Percentiles rank a stretch among this genome's conserved stretches.
Evolutionary conservation across 2,329 filamentous ascomycete species (phyloP).

Genomic region (Fusarium goolgardi): DNA sequence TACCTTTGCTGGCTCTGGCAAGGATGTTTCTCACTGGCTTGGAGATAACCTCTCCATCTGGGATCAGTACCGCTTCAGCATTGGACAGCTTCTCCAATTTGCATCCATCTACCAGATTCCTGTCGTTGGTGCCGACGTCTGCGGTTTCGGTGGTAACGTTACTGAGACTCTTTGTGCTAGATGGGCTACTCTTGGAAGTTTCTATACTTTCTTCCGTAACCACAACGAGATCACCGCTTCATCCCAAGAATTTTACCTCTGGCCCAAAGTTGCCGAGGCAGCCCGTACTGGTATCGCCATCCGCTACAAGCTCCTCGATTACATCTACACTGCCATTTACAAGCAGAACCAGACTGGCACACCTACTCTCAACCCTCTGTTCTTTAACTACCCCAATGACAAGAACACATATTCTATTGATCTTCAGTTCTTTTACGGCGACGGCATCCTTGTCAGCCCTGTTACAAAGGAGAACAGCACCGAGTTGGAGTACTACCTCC

Average conservation of each 20-base stretch:
- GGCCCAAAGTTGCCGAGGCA: slow-evolving; percentile 69
- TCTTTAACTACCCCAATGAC: slow-evolving; percentile 72
- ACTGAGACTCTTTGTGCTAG: slow-evolving; percentile 52
- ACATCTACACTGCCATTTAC: slow-evolving; percentile 78
- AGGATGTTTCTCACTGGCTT: slow-evolving; percentile 71
- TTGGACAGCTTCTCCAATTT: slow-evolving; percentile 70
- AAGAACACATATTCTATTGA: slow-evolving; percentile 57
- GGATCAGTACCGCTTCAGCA: slow-evolving; percentile 68
- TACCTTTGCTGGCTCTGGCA: slow-evolving; percentile 78
- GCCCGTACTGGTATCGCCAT: slow-evolving; percentile 74
- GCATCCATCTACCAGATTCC: slow-evolving; percentile 74
- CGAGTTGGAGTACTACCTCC: slow-evolving; percentile 59
- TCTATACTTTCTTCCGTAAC: slow-evolving; percentile 76
- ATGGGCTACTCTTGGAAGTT: slow-evolving; percentile 74
- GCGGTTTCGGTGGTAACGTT: slow-evolving; percentile 75
- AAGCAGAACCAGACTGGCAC: slow-evolving; percentile 69
- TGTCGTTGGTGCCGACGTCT: slow-evolving; percentile 79
- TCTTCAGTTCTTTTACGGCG: slow-evolving; percentile 62
- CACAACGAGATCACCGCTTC: slow-evolving; percentile 62
- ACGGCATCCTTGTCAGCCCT: slow-evolving; percentile 59
- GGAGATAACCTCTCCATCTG: slow-evolving; percentile 61
- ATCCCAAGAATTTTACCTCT: slow-evolving; percentile 75
- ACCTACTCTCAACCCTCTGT: slow-evolving; percentile 75
- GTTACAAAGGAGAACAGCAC: slow-evolving; percentile 58
- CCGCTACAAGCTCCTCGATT: slow-evolving; percentile 78